These are phyloP conservation scores for Neonectria punicea DNA, from an alignment of 2,329 filamentous ascomycete genomes.

Conservation along the genomic window DNA sequence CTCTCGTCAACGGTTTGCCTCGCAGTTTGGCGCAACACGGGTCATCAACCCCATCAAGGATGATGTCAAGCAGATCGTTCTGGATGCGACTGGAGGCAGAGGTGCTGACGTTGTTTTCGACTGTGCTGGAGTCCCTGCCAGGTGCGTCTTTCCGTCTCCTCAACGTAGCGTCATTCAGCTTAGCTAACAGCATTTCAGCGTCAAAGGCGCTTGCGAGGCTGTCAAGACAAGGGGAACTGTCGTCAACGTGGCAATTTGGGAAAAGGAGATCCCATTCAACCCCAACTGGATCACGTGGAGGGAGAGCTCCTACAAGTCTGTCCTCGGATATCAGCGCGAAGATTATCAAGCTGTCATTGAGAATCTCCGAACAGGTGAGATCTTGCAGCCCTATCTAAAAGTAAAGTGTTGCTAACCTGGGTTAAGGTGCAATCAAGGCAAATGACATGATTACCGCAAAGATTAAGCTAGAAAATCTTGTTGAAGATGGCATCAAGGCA, in stretches of 20 bases:
- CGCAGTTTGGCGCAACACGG: conserved; percentile 55
- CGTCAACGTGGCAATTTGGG: conserved; percentile 74
- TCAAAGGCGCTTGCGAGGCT: conserved; percentile 55
- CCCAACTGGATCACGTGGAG: conserved; percentile 43
- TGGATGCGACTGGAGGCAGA: conserved; percentile 57
- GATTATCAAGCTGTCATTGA: conserved; percentile 69
- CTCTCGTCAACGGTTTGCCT: conserved; percentile 54
- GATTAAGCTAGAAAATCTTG: conserved; percentile 64
- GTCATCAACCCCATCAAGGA: conserved; percentile 55
- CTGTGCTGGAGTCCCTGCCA: conserved; percentile 63
- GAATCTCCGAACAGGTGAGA: conserved; percentile 41
- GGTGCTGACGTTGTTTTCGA: conserved; percentile 71
- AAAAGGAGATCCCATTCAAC: conserved; percentile 51
- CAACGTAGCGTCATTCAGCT: rapidly evolving
- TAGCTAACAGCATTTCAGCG: conserved; percentile 14
- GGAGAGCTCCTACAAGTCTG: conserved; percentile 41
- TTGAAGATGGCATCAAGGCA: conserved; percentile 66
- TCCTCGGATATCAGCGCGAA: conserved; percentile 36
- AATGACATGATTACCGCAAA: conserved; percentile 69
- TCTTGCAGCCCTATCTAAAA: too few relatives aligned
- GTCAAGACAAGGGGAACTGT: conserved; percentile 65
- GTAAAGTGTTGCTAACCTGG: conserved; percentile 14
- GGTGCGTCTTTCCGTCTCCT: conserved; percentile 13
- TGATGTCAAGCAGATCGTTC: conserved; percentile 57
- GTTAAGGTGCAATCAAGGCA: conserved; percentile 60